Evolutionary conservation across 441 rosid genomes (phyloP), one percentile per base, ranked within the genome.

Genomic region (Arabidopsis lyrata): DNA sequence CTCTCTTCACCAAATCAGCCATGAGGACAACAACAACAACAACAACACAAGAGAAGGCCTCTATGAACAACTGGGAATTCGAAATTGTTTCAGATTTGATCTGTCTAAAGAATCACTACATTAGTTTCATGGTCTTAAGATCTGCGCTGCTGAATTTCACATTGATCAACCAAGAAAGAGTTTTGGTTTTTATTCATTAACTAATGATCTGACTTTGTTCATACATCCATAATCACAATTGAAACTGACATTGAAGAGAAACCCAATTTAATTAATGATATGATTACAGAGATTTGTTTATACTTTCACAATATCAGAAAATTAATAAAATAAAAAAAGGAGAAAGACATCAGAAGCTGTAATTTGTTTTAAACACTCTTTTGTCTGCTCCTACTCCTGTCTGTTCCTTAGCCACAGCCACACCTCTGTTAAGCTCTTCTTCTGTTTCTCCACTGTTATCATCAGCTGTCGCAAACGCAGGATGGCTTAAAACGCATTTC

Each of bases 401-500:
- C 55, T 70, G 73, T 32, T 87, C 81, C 68, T 81, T 83, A 3
- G 80, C 66, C 12, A 55, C 63, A 2, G 15, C 31, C 2, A 50
- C 73, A 16, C 83, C 85, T 71, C 75, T 78, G 13, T 78, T 86
- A 55, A 68, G 57, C 14, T 27, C 77, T 3, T 44, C 68, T 2
- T 32, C 86, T 8, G 16, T 63, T 10, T 14, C 80, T 13, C 69
- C 82, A 4, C 18, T 59, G 32, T 55, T 85, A 8, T 77, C 91
- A 27, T 74, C 87, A 35, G 54, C 88, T 0, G 62, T 54, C 75
- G 68, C 85, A 83, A 95, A 95, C 41, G 97, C 97, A 1, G 96
- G 97, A 79, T 95, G 99, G 50, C 66, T 89, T 6, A 95, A 78
- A 65, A 95, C 83, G 69, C 85, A 36, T 52, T 48, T 86, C 15